Percentiles rank a stretch among this genome's conserved stretches.
These are phyloP conservation scores for Exophiala phaeomuriformis DNA, from an alignment of 2,329 filamentous ascomycete species.

Conservation along the genomic window DNA sequence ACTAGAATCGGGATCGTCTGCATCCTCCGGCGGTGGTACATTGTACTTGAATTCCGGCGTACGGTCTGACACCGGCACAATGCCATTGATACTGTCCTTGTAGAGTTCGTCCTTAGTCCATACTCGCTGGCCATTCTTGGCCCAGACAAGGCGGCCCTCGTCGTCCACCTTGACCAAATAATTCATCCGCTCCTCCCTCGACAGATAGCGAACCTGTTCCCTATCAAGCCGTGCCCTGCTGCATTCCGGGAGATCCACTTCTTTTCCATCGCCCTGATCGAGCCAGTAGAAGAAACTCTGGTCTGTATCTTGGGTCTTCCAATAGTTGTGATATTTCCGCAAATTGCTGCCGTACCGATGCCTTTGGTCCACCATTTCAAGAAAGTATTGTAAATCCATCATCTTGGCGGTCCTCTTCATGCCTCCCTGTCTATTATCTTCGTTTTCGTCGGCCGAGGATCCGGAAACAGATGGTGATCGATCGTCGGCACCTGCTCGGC, in stretches of 20 bases:
- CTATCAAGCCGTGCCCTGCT: slow-evolving; percentile 66
- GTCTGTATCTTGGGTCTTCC: slow-evolving; percentile 67
- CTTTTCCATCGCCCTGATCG: slow-evolving; percentile 68
- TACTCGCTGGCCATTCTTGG: slow-evolving; percentile 70
- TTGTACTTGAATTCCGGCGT: slow-evolving; percentile 48
- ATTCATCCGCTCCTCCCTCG: slow-evolving; percentile 68
- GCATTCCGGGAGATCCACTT: slow-evolving; percentile 62
- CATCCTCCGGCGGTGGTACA: slow-evolving; percentile 22
- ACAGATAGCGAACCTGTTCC: slow-evolving; percentile 77
- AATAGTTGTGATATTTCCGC: slow-evolving; percentile 71
- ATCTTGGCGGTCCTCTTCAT: slow-evolving; percentile 57
- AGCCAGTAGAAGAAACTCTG: slow-evolving; percentile 96
- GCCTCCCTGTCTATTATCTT: slow-evolving; percentile 48
- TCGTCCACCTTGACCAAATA: slow-evolving; percentile 72
- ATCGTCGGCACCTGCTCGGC: slow-evolving; percentile 64
- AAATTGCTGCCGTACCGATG: slow-evolving; percentile 83
- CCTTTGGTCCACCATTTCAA: slow-evolving; percentile 77
- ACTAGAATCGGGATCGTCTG: slow-evolving; percentile 5
- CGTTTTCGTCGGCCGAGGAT: slow-evolving; percentile 26
- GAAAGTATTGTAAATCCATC: slow-evolving; percentile 81
- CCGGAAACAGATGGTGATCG: slow-evolving; percentile 29
- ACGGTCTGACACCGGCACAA: slow-evolving; percentile 56
- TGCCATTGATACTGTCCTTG: slow-evolving; percentile 60
- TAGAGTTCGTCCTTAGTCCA: slow-evolving; percentile 58
- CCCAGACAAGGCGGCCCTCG: slow-evolving; percentile 74